Conservation (phyloP, 768 basidiomycete species). For the Lentinula detonsa region DNA sequence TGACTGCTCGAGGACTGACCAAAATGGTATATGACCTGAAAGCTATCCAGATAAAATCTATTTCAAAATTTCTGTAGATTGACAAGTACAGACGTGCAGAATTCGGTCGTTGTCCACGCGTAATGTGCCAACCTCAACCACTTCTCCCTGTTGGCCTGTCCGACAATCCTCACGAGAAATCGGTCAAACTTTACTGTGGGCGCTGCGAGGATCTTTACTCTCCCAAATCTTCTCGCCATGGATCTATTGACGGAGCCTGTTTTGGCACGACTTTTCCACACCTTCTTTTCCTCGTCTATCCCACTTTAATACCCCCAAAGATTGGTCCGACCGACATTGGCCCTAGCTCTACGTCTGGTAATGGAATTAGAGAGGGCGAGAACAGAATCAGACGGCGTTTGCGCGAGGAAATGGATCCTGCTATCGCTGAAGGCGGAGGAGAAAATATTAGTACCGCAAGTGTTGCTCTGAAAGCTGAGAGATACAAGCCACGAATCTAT, state of each 20-base stretch:
- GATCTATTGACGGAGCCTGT: slow-evolving; percentile 96
- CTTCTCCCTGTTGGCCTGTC: slow-evolving; percentile 85
- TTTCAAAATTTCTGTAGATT: slow-evolving; percentile 38
- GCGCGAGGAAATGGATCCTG: slow-evolving; percentile 51
- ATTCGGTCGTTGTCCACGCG: slow-evolving; percentile 97
- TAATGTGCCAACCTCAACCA: slow-evolving; percentile 89
- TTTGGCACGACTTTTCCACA: slow-evolving; percentile 99
- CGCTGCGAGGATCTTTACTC: slow-evolving; percentile 98
- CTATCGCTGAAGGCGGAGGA: slow-evolving; percentile 49
- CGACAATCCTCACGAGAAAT: slow-evolving; percentile 55
- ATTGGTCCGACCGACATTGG: slow-evolving; percentile 32
- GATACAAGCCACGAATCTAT: slow-evolving; percentile 91
- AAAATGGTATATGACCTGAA: slow-evolving; percentile 73
- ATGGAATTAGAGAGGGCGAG: slow-evolving; percentile 11
- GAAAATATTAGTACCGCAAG: slow-evolving; percentile 72
- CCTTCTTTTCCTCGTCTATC: slow-evolving; percentile 95
- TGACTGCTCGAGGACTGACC: slow-evolving; percentile 85
- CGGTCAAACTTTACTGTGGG: slow-evolving; percentile 97
- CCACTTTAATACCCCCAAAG: slow-evolving; percentile 86
- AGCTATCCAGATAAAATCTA: not conserved
- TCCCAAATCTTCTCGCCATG: slow-evolving; percentile 95
- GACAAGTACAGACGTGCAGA: slow-evolving; percentile 99
- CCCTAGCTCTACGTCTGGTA: slow-evolving; percentile 9
- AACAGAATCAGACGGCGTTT: slow-evolving; percentile 32
- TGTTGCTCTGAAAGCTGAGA: slow-evolving; percentile 84